Base-by-base conservation (phyloP, 257 asterid species). In the Gentiana straminea region DNA sequence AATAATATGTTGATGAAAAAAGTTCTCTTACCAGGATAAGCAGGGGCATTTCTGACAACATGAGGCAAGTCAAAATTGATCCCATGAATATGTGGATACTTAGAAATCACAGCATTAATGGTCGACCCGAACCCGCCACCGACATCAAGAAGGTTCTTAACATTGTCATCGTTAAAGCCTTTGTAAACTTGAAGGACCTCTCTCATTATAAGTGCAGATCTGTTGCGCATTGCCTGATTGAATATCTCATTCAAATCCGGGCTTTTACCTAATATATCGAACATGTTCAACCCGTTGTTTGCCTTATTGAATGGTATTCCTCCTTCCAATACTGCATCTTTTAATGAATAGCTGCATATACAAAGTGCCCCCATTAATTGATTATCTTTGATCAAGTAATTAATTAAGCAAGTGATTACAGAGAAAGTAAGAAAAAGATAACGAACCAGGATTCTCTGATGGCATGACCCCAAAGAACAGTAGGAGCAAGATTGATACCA, bases 91-190 rank as follows among this genome's bases (percentile, higher is more conserved):
- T 54, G 48, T 0, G 80, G 84, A 49, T 75, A 65, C 43, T 61
- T 70, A 36, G 80, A 60, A 1, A 57, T 7, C 34, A 81, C 73
- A 64, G 67, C 58, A 7, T 59, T 63, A 2, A 75, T 71, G 0
- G 74, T 44, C 2, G 80, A 63, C 2, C 88, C 84, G 0, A 15
- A 55, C 33, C 84, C 88, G 1, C 88, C 84, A 8, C 82, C 88
- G 33, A 81, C 88, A 54, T 81, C 88, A 0, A 81, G 75, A 9
- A 81, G 15, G 0, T 70, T 32, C 8, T 44, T 48, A 6, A 81
- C 37, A 13, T 76, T 69, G 2, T 41, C 46, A 3, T 70, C 70
- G 1, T 24, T 24, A 11, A 81, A 81, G 2, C 84, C 88, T 1
- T 58, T 5, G 58, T 78, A 81, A 3, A 12, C 48, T 10, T 71